Percentiles rank a stretch among this genome's conserved stretches.
phyloP scores from a whole-genome alignment of 2,329 filamentous ascomycete species.

The Penicillium sp. region DNA sequence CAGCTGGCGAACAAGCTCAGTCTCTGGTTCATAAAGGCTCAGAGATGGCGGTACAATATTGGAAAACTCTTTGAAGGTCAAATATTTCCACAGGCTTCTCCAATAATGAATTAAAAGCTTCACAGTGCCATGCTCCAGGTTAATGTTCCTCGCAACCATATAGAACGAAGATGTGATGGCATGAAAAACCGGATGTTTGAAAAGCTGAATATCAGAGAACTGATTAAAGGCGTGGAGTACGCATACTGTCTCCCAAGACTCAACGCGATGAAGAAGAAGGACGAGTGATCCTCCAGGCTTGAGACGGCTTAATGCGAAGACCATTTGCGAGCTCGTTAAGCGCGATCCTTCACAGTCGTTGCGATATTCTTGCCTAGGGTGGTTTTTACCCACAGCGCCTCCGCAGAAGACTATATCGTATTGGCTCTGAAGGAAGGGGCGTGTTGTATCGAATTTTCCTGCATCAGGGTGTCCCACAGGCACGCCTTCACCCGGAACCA shows the following conservation, averaged over 20 bases:
- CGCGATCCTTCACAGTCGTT: not conserved
- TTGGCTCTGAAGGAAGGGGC: not conserved
- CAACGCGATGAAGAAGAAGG: not conserved
- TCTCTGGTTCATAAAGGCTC: too few relatives aligned
- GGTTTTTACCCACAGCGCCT: not conserved
- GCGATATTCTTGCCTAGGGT: not conserved
- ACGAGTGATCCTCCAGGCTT: not conserved
- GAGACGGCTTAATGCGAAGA: not conserved
- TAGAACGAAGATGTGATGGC: not conserved
- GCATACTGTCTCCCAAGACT: not conserved
- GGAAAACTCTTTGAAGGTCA: too few relatives aligned
- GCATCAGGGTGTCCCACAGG: not conserved
- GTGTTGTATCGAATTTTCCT: not conserved
- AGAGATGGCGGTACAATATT: too few relatives aligned
- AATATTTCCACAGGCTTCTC: too few relatives aligned
- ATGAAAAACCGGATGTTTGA: not conserved
- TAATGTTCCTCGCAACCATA: not conserved
- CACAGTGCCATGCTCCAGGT: too few relatives aligned
- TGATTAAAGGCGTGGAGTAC: not conserved
- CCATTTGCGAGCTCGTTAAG: not conserved
- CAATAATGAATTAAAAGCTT: too few relatives aligned
- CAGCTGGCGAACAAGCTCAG: too few relatives aligned
- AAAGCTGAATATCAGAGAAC: not conserved
- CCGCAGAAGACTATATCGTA: slow-evolving; percentile 5
- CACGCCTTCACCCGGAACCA: not conserved